A percentile compares a stretch with the other conserved stretches of the same genome.
These are phyloP conservation scores for Eucalyptus erythrocorys DNA, from an alignment of 345 rosid genomes.

Conservation along the genomic window DNA sequence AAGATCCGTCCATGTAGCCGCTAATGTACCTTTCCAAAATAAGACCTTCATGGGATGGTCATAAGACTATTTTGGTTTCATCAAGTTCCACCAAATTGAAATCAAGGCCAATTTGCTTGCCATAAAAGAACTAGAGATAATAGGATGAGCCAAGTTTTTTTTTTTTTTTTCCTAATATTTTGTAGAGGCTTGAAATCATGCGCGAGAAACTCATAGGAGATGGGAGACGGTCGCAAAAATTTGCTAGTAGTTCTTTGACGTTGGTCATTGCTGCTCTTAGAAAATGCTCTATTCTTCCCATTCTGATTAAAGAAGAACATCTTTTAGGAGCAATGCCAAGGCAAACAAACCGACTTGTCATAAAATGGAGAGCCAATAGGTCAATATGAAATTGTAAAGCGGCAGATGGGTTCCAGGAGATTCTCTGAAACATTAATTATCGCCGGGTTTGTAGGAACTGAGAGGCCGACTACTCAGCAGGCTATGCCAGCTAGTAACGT, in stretches of 20 bases:
- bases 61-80: background rate
- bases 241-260: background rate
- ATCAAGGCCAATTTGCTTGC: background rate
- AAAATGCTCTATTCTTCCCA: background rate
- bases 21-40: background rate
- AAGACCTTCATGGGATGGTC: background rate
- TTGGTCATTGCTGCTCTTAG: background rate
- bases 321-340: background rate
- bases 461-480: background rate
- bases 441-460: background rate
- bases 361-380: background rate
- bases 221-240: background rate
- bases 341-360: background rate
- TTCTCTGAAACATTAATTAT: background rate
- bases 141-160: background rate
- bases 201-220: background rate
- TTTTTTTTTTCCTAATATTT: no score
- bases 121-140: background rate
- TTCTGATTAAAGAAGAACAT: background rate
- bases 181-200: background rate
- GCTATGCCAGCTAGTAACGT: background rate
- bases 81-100: background rate
- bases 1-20: background rate
- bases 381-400: background rate
- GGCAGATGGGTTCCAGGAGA: background rate